Base-by-base conservation (phyloP, 257 asterid genomes). In the Verbascum thapsus region DNA sequence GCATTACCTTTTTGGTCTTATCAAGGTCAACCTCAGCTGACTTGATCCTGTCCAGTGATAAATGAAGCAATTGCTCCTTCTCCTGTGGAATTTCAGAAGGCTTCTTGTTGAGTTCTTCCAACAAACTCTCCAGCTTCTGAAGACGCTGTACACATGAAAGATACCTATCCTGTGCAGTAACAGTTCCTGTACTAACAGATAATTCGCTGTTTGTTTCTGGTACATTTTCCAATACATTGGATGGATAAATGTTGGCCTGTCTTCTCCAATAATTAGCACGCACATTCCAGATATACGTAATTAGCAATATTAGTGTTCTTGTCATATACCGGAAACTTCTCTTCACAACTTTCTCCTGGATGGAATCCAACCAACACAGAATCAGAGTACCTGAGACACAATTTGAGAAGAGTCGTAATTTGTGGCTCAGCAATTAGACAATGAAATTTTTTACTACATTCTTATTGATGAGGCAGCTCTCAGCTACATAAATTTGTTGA, bases 21-120 rank as follows among this genome's bases (percentile, higher is more conserved):
- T 88, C 92, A 6, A 91, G 96, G 71, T 91, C 98, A 70, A 63
- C 73, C 73, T 91, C 98, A 11, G 86, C 89, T 8, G 80, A 81
- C 83, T 86, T 91, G 72, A 91, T 91, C 81, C 96, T 85, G 71
- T 83, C 91, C 68, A 91, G 69, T 19, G 98, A 91, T 45, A 74
- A 80, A 55, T 73, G 89, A 70, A 91, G 87, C 83, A 91, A 76
- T 66, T 78, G 94, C 37, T 91, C 96, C 76, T 91, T 91, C 73
- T 85, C 96, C 65, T 62, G 38, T 18, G 96, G 98, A 60, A 91
- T 88, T 73, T 80, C 90, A 57, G 81, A 64, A 35, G 95, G 95
- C 82, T 81, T 91, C 70, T 81, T 83, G 43, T 66, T 68, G 49
- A 91, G 72, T 68, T 91, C 95, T 77, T 91, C 95, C 68, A 91